phyloP scores from a whole-genome alignment of 2,329 filamentous ascomycete species.

The Talaromyces piceae region DNA sequence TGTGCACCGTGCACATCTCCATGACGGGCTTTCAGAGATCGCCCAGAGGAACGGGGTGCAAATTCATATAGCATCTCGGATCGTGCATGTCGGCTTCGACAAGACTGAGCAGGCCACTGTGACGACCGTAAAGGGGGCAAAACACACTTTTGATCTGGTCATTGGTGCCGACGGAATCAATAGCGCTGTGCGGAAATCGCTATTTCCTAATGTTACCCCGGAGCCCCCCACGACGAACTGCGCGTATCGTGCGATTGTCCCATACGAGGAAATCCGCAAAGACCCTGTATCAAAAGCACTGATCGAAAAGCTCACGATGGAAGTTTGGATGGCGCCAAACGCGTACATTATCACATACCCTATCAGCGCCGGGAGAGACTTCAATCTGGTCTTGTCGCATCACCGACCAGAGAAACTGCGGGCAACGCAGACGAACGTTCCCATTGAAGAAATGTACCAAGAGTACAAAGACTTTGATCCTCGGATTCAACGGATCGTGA shows the following conservation, averaged over 20 bases:
- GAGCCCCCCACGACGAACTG: conserved; percentile 35
- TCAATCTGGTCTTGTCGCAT: conserved; percentile 43
- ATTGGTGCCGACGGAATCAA: conserved; percentile 39
- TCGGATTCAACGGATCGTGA: conserved; percentile 34
- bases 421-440: conserved; percentile 29
- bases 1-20: conserved; percentile 43
- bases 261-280: conserved; percentile 35
- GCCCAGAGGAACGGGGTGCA: conserved; percentile 32
- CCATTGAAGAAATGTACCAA: conserved; percentile 36
- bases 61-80: conserved; percentile 32
- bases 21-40: conserved; percentile 36
- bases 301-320: conserved; percentile 35
- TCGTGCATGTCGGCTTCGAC: conserved; percentile 25
- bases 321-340: conserved; percentile 35
- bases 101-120: conserved; percentile 20
- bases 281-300: conserved; percentile 36
- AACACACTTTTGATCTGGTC: conserved; percentile 29
- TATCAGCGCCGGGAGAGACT: conserved; percentile 37
- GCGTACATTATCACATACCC: conserved; percentile 42
- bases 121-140: conserved; percentile 21
- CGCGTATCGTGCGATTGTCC: conserved; percentile 41
- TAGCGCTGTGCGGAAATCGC: conserved; percentile 28
- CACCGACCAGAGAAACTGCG: conserved; percentile 30
- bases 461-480: conserved; percentile 42
- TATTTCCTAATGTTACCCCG: conserved; percentile 38